Conservation (phyloP, 208 protist genomes). For the Naegleria fowleri region DNA sequence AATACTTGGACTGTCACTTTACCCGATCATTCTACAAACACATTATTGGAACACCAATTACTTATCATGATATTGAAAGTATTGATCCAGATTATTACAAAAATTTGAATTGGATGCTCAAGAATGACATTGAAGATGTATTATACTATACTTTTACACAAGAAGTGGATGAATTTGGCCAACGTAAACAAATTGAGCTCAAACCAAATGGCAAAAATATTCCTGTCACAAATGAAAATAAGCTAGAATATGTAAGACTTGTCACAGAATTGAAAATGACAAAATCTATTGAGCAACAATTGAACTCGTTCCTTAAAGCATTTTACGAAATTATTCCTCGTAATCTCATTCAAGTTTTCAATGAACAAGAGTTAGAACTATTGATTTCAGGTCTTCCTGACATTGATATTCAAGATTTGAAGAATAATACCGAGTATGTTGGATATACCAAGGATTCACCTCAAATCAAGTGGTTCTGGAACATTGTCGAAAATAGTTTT, state of each 20-base stretch:
- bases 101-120: constrained; percentile 42
- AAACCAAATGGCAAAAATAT: constrained; percentile 55
- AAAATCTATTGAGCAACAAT: constrained; percentile 57
- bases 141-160: constrained; percentile 49
- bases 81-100: constrained; percentile 40
- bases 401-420: constrained; percentile 63
- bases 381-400: constrained; percentile 57
- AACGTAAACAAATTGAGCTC: constrained; percentile 46
- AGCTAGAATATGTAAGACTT: constrained; percentile 57
- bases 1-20: constrained; percentile 81
- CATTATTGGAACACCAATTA: constrained; percentile 47
- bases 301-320: constrained; percentile 52
- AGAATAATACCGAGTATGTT: constrained; percentile 55
- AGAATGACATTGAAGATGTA: constrained; percentile 51
- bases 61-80: constrained; percentile 56
- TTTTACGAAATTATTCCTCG: constrained; percentile 50
- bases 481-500: constrained; percentile 42
- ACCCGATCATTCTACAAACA: constrained; percentile 73
- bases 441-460: constrained; percentile 42
- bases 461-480: constrained; percentile 54
- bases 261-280: constrained; percentile 56
- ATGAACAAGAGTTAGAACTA: constrained; percentile 60
- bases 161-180: constrained; percentile 50
- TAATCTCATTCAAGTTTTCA: constrained; percentile 45
- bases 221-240: constrained; percentile 58